Evolutionary conservation across 2,329 filamentous ascomycete genomes (phyloP).

Genomic region (Phyllosticta ampelicida): DNA sequence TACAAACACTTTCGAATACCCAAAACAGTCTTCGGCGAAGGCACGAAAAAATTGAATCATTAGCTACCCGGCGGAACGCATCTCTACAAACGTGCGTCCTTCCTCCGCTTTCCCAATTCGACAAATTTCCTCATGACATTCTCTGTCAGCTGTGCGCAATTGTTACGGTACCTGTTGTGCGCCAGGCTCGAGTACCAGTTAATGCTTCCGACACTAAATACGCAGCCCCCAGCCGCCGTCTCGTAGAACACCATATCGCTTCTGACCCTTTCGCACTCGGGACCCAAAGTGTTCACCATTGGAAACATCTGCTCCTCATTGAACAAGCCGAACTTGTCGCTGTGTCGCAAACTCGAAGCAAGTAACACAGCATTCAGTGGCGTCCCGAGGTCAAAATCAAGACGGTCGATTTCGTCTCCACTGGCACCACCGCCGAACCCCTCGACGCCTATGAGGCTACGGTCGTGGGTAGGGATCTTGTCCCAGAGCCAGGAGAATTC

Average conservation of each 20-base stretch:
- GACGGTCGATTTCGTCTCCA: constrained; percentile 28
- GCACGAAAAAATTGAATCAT: too few species aligned
- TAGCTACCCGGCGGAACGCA: background rate
- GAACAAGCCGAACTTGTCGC: constrained; percentile 13
- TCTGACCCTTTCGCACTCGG: constrained; percentile 13
- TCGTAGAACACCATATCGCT: constrained; percentile 14
- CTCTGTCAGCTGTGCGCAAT: constrained; percentile 12
- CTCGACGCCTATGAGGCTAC: constrained; percentile 3
- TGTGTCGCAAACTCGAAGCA: constrained; percentile 14
- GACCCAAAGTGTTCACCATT: constrained; percentile 12
- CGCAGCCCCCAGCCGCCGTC: constrained; percentile 10
- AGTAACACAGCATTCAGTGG: constrained; percentile 21
- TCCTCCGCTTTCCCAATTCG: background rate
- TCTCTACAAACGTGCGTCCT: background rate
- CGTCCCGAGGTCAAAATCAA: constrained; percentile 23
- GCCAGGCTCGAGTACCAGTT: constrained; percentile 13
- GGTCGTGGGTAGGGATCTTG: background rate
- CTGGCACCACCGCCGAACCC: constrained; percentile 1
- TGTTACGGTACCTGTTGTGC: constrained; percentile 12
- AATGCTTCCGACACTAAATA: constrained; percentile 13
- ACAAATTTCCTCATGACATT: constrained; percentile 12
- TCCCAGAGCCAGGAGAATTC: background rate
- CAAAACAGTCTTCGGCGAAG: too few species aligned
- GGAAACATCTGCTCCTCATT: constrained; percentile 14
- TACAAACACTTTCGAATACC: too few species aligned